Conservation (phyloP, 192 early-diverging fungal genomes). For the Thamnidium elegans region DNA sequence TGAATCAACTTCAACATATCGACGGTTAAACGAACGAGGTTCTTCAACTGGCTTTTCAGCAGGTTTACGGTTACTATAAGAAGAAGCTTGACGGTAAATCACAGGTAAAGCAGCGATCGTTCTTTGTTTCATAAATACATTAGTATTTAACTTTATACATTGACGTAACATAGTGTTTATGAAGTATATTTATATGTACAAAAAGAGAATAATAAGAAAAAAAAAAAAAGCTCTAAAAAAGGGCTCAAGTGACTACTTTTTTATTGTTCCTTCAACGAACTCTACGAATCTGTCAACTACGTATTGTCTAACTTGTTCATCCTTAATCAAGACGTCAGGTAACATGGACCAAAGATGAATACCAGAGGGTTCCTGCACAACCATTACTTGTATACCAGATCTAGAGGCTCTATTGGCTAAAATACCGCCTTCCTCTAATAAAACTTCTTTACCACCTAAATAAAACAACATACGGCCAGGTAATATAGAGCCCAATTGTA, state of each 20-base stretch:
- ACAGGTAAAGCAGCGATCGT: too few relatives aligned
- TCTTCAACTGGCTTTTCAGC: too few relatives aligned
- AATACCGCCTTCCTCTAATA: conserved; percentile 19
- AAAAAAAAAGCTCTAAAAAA: too few relatives aligned
- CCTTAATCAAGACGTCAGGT: background rate
- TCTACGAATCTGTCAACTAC: conserved; percentile 5
- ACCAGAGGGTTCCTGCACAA: conserved; percentile 5
- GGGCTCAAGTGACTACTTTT: too few relatives aligned
- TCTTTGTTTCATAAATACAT: too few relatives aligned
- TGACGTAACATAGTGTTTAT: too few relatives aligned
- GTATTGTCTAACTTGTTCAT: background rate
- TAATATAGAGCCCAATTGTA: background rate
- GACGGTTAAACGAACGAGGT: background rate
- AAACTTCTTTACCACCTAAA: conserved; percentile 20
- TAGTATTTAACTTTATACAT: too few relatives aligned
- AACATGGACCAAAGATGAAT: conserved; percentile 19
- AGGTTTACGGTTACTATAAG: too few relatives aligned
- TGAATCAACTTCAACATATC: conserved; percentile 6
- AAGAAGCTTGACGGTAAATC: too few relatives aligned
- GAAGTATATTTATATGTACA: too few relatives aligned
- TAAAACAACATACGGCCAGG: conserved; percentile 10
- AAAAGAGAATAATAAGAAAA: too few relatives aligned
- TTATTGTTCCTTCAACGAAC: conserved; percentile 7
- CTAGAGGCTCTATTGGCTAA: conserved; percentile 10
- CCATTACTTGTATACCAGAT: conserved; percentile 8